These are phyloP conservation scores for Ceratocystis diversiconidia DNA, from an alignment of 2,329 filamentous ascomycete species.

Conservation along the genomic window DNA sequence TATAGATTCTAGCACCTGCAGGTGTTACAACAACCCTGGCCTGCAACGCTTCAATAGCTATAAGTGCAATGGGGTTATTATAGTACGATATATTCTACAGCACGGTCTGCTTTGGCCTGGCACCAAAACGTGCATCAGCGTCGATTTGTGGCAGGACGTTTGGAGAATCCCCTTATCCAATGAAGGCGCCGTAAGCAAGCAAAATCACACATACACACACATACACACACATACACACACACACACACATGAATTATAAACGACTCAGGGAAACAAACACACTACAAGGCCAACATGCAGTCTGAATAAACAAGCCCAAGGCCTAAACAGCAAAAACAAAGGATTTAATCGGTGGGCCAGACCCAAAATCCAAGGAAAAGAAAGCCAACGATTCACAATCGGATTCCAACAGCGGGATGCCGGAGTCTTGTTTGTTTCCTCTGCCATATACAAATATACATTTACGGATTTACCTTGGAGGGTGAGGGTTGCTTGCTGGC, in stretches of 20 bases:
- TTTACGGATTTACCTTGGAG: neutral
- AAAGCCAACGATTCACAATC: neutral
- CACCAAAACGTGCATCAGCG: neutral
- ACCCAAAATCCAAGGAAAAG: neutral
- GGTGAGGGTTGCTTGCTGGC: neutral
- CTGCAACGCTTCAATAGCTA: neutral
- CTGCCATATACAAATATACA: neutral
- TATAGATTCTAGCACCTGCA: neutral
- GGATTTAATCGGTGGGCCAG: too few relatives aligned
- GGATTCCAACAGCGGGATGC: neutral
- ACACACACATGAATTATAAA: too few relatives aligned
- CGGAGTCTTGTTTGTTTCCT: neutral
- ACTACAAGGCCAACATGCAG: too few relatives aligned
- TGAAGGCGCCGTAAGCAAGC: neutral
- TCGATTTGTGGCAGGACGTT: neutral
- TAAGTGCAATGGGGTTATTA: neutral
- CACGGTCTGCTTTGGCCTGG: neutral
- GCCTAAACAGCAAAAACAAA: too few relatives aligned
- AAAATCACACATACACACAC: too few relatives aligned
- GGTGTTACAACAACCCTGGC: slow-evolving; percentile 2
- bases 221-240: too few relatives aligned
- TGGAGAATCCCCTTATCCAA: neutral
- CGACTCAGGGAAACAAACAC: too few relatives aligned
- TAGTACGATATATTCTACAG: neutral
- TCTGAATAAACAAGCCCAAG: too few relatives aligned